Percentiles rank a stretch among this genome's conserved stretches.
These are phyloP conservation scores for Phytopythium vexans DNA, from an alignment of 352 stramenopile genomes.

Conservation along the genomic window DNA sequence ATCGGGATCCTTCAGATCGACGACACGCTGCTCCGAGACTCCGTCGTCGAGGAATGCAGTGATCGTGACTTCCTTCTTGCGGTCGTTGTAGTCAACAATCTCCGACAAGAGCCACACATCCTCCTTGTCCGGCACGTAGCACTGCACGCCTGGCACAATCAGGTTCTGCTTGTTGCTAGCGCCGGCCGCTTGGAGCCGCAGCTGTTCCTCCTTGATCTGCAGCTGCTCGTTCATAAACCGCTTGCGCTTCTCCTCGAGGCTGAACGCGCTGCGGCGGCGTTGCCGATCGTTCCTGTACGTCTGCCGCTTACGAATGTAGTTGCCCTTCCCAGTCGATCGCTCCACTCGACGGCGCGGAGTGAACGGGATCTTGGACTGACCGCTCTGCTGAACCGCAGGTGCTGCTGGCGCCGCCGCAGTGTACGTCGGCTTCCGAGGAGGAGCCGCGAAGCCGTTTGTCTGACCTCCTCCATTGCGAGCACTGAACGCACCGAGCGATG, in stretches of 20 bases:
- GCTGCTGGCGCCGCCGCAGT: constrained; percentile 5
- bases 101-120: constrained; percentile 84
- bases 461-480: constrained; percentile 1
- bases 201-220: constrained; percentile 76
- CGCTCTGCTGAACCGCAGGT: background rate
- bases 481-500: constrained; percentile 33
- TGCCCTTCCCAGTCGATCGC: constrained; percentile 59
- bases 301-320: constrained; percentile 73
- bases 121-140: constrained; percentile 86
- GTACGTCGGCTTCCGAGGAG: constrained; percentile 12
- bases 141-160: constrained; percentile 86
- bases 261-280: constrained; percentile 54
- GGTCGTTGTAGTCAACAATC: constrained; percentile 82
- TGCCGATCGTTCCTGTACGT: constrained; percentile 62
- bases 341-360: constrained; percentile 44
- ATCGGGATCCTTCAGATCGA: constrained; percentile 83
- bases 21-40: constrained; percentile 61
- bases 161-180: constrained; percentile 77
- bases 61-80: constrained; percentile 77
- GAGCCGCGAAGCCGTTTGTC: constrained; percentile 4
- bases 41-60: constrained; percentile 62
- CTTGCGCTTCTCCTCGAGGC: constrained; percentile 79
- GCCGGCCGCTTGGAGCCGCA: constrained; percentile 52
- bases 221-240: constrained; percentile 84
- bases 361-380: constrained; percentile 38